Evolutionary conservation across 106 monocot genomes (phyloP).

Genomic region (Phalaenopsis equestris): DNA sequence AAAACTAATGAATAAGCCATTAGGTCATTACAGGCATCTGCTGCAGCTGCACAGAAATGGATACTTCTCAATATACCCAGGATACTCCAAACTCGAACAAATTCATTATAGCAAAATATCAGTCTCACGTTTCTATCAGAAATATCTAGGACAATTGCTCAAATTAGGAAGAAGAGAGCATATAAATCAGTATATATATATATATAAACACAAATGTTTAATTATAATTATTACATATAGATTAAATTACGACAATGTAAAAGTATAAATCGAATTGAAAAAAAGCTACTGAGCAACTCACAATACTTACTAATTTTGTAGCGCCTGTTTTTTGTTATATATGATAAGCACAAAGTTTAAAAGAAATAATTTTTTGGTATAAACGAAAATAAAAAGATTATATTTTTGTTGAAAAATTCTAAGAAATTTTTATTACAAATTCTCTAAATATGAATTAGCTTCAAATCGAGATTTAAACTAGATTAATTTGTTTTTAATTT

Average conservation of each 20-base stretch:
- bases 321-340: background rate
- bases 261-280: background rate
- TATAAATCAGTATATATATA: background rate
- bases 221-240: background rate
- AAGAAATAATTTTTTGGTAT: background rate
- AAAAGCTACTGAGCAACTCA: background rate
- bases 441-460: too few relatives aligned
- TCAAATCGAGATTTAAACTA: too few relatives aligned
- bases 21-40: slow-evolving; percentile 82
- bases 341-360: background rate
- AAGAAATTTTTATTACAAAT: too few relatives aligned
- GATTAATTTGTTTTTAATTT: too few relatives aligned
- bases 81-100: background rate
- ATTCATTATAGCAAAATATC: background rate
- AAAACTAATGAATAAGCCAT: slow-evolving; percentile 83
- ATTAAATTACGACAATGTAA: background rate
- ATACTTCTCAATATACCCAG: slow-evolving; percentile 1
- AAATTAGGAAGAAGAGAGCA: background rate
- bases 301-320: background rate
- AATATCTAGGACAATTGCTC: background rate
- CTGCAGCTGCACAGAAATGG: slow-evolving; percentile 42
- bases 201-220: background rate
- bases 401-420: background rate
- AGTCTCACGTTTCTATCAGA: background rate
- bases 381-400: background rate